Evolutionary conservation across 2,329 filamentous ascomycete species (phyloP), one percentile per base, ranked within the genome.

Genomic region (Ceratocystis smalleyi): DNA sequence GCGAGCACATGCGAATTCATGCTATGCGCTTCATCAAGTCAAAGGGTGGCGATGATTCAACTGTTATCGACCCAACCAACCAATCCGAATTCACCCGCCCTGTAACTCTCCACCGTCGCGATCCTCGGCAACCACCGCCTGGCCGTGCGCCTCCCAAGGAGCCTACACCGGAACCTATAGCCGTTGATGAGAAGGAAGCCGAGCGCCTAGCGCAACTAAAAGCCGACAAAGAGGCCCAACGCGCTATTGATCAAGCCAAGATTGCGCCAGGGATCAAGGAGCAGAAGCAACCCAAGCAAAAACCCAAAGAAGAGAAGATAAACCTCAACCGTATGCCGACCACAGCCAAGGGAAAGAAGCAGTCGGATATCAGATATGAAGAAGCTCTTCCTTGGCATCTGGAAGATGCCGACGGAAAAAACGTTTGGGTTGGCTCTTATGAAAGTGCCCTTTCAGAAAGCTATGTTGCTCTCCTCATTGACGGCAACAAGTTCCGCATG

Each of bases 321-420:
- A 89, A 91, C 70, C 88, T 95, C 24, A 91, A 89, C 71, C 85
- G 89, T 69, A 83, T 87, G n/a, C 88, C 95, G 65, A 81, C 82
- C 64, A 81, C 81, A 5, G 91, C 91, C 71, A 91, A 92, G 71
- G 92, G 76, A 77, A 94, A 81, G 80, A 95, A 80, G 77, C 81
- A 84, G 65, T 79, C 80, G 0, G 82, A 83, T 65, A 84, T 83
- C 75, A 87, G 91, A 68, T 99, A 97, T 69, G 94, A 97, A 73
- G 94, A 99, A 74, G 90, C 92, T 3, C 78, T 96, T 61, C 94
- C 94, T 5, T 99, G 94, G 94, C 91, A 96, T 73, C 75, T 99
- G 43, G 94, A 99, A 72, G 94, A 99, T 73, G 95, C 91, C 49
- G 92, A 99, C 71, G 90, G 91, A 68, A 96, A 92, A 73, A 92